Conservation (phyloP, 768 basidiomycete species). For the Tylopilus vinaceipallidus region DNA sequence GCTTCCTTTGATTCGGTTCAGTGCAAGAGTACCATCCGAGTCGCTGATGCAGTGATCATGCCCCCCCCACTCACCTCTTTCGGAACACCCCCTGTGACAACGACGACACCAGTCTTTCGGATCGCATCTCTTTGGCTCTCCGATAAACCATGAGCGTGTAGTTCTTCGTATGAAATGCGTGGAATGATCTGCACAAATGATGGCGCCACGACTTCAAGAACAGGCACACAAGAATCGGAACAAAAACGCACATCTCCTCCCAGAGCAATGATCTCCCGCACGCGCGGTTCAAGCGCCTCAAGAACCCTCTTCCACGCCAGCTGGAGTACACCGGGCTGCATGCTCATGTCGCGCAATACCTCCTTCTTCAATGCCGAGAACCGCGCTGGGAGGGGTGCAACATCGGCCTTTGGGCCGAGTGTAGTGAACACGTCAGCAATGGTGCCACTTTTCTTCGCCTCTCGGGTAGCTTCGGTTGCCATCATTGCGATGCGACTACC, state of each 20-base stretch:
- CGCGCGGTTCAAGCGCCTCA: conserved; percentile 42
- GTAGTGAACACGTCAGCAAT: conserved; percentile 50
- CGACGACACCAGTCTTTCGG: conserved; percentile 51
- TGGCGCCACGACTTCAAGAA: no score
- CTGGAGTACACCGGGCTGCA: conserved; percentile 28
- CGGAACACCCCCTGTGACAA: conserved; percentile 57
- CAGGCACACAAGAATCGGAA: background rate
- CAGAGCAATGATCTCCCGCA: conserved; percentile 44
- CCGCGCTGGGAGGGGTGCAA: conserved; percentile 47
- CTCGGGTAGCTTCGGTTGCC: conserved; percentile 8
- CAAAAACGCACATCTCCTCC: conserved; percentile 45
- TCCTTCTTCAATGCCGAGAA: conserved; percentile 60
- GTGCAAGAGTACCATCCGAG: background rate
- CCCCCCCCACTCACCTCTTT: conserved; percentile 44
- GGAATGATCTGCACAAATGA: conserved; percentile 46
- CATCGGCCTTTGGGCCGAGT: conserved; percentile 37
- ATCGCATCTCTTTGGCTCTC: conserved; percentile 42
- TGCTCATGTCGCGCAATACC: conserved; percentile 41
- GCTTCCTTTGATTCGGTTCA: conserved; percentile 45
- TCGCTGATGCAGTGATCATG: background rate
- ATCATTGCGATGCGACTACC: conserved; percentile 4
- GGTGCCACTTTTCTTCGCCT: conserved; percentile 32
- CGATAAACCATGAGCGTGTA: conserved; percentile 48
- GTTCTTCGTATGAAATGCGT: conserved; percentile 41
- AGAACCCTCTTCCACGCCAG: conserved; percentile 58